These are phyloP conservation scores for Coniochaeta prunicola DNA, from an alignment of 2,329 filamentous ascomycete species.

Conservation along the genomic window DNA sequence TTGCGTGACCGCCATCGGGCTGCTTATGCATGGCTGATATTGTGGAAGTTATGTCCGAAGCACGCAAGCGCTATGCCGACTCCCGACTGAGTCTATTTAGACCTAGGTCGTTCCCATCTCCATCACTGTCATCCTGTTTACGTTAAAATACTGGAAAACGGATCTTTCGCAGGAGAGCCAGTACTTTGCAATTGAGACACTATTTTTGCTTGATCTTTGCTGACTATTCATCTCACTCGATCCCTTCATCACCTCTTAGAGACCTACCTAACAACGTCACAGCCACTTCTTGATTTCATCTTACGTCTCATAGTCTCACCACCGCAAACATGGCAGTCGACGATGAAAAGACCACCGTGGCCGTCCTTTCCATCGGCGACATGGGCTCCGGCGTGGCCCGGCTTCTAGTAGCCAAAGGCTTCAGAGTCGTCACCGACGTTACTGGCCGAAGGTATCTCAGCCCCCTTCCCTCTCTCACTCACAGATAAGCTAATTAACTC, in stretches of 20 bases:
- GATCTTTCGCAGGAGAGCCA: no score
- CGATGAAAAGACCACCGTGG: conserved; percentile 25
- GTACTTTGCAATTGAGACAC: no score
- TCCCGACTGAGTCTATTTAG: neutral
- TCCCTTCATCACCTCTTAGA: no score
- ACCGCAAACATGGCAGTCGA: neutral
- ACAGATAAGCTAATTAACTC: neutral
- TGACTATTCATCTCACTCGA: no score
- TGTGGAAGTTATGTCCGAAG: neutral
- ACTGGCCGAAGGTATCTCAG: conserved; percentile 35
- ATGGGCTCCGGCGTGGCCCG: conserved; percentile 47
- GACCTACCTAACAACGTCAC: neutral
- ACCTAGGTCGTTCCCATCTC: neutral
- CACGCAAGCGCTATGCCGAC: neutral
- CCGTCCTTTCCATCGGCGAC: conserved; percentile 45
- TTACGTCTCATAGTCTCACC: neutral
- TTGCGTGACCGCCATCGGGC: neutral
- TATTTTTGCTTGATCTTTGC: no score
- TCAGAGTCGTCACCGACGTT: conserved; percentile 41
- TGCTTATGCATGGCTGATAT: neutral
- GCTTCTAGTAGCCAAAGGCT: conserved; percentile 38
- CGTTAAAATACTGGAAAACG: no score
- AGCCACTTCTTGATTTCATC: no score
- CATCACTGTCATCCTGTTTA: neutral
- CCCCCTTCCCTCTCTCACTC: neutral